A percentile compares a stretch with the other conserved stretches of the same genome.
These are phyloP conservation scores for Solanum hybrid DNA, from an alignment of 305 asterid genomes.

Conservation along the genomic window DNA sequence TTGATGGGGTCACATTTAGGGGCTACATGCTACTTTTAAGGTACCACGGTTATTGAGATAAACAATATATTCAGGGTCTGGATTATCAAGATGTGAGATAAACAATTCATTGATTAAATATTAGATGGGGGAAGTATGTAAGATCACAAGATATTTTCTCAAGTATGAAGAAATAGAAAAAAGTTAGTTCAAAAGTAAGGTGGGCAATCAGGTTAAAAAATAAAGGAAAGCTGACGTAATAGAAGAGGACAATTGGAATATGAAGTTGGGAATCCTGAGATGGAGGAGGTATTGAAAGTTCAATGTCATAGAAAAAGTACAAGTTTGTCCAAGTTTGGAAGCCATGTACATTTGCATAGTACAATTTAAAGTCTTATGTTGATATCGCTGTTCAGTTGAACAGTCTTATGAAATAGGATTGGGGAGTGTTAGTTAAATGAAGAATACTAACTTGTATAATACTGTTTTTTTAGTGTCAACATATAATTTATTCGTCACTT, in stretches of 20 bases:
- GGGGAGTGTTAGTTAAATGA: neutral
- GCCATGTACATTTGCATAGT: neutral
- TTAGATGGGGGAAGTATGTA: neutral
- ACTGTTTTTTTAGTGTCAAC: neutral
- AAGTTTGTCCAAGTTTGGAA: neutral
- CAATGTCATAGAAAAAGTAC: neutral
- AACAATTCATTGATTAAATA: neutral
- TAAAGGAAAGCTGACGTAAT: neutral
- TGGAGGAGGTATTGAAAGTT: neutral
- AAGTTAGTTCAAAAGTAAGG: neutral
- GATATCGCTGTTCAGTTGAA: neutral
- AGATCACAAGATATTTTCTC: neutral
- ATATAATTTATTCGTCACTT: neutral
- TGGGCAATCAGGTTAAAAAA: neutral
- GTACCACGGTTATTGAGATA: neutral
- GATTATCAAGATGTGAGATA: neutral
- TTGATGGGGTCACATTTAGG: neutral
- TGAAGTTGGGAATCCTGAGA: neutral
- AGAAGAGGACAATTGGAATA: neutral
- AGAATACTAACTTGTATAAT: neutral
- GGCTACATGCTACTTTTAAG: neutral
- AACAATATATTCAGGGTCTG: neutral
- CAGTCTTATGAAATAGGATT: neutral
- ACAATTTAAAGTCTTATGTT: neutral
- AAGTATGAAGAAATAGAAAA: neutral